phyloP scores from a whole-genome alignment of 495 filamentous ascomycete genomes.

The Neurospora sp. region DNA sequence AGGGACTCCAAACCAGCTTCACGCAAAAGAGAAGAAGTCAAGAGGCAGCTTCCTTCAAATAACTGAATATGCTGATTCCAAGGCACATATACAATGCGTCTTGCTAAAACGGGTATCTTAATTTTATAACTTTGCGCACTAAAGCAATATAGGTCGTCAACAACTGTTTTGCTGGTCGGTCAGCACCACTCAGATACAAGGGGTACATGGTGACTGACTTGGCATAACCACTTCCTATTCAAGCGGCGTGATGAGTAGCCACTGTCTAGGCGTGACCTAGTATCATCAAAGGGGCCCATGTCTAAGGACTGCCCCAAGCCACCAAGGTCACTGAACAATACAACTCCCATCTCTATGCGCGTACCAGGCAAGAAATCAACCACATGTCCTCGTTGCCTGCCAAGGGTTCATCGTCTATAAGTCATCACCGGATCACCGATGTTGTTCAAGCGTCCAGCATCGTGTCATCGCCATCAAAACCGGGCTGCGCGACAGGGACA shows the following conservation, averaged over 20 bases:
- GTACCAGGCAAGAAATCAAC: neutral
- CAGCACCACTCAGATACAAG: neutral
- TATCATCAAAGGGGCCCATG: neutral
- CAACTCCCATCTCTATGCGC: neutral
- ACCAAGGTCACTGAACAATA: neutral
- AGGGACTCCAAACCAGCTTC: neutral
- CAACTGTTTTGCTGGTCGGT: neutral
- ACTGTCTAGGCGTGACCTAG: neutral
- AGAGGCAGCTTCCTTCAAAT: neutral
- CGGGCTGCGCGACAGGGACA: conserved; percentile 48
- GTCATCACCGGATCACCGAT: neutral
- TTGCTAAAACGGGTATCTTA: neutral
- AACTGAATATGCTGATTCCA: neutral
- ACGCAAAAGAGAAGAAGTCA: neutral
- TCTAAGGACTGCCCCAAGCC: neutral
- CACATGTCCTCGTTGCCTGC: neutral
- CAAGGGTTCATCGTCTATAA: neutral
- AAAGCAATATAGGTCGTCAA: neutral
- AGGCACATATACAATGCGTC: neutral
- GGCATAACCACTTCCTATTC: neutral
- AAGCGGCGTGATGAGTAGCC: neutral
- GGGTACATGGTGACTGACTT: neutral
- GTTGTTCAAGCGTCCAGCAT: conserved; percentile 45
- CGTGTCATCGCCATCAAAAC: conserved; percentile 74
- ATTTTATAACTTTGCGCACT: neutral